Conservation (phyloP, 2,329 filamentous ascomycete genomes). For the Ceratocystis albifundus region DNA sequence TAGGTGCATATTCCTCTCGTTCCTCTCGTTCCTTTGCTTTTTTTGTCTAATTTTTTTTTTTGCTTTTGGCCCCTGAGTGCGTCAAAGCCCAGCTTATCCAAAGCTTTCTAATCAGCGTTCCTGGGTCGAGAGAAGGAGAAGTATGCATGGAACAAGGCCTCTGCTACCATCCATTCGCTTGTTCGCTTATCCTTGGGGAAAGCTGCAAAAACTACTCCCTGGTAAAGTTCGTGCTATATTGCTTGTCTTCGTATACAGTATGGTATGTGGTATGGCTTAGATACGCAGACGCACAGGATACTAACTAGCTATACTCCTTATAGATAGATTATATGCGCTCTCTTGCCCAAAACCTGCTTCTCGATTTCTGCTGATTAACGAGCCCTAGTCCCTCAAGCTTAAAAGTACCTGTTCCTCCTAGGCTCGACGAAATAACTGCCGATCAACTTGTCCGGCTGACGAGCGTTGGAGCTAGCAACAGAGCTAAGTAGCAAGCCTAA, state of each 20-base stretch:
- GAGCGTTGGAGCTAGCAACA: too few species aligned
- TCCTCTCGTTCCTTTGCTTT: background rate
- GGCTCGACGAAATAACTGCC: background rate
- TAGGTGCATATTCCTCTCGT: constrained; percentile 1
- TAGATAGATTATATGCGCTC: too few species aligned
- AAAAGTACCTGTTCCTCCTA: background rate
- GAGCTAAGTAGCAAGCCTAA: background rate
- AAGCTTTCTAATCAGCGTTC: constrained; percentile 5
- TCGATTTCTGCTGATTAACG: background rate
- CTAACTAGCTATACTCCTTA: too few species aligned
- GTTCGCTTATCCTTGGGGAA: background rate
- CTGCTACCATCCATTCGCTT: background rate
- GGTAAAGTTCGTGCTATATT: background rate
- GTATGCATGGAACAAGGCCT: constrained; percentile 5
- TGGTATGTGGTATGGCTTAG: background rate
- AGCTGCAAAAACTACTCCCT: background rate
- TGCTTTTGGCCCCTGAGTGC: background rate
- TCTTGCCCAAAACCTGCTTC: too few species aligned
- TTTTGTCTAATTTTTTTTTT: background rate
- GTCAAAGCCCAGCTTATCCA: constrained; percentile 10
- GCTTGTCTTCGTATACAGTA: background rate
- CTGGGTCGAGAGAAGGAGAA: background rate
- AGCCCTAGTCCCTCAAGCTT: background rate
- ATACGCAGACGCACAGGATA: background rate
- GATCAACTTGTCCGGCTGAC: background rate